Evolutionary conservation across 2,329 filamentous ascomycete species (phyloP), one percentile per base, ranked within the genome.

Genomic region (Talaromyces albobiverticillius): DNA sequence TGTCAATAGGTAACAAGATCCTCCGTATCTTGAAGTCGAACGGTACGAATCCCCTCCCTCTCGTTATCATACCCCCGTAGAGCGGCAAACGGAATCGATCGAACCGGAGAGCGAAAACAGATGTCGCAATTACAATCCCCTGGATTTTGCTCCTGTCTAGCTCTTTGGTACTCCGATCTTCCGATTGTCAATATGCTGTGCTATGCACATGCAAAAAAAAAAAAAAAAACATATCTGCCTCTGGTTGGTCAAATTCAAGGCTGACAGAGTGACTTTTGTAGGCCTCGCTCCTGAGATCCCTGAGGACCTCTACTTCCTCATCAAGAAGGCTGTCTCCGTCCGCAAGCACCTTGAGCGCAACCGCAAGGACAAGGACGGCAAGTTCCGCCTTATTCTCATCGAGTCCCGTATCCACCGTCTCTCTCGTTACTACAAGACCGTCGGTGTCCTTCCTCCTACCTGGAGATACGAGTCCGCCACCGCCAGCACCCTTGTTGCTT

Each of bases 291-390:
- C 95, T 77, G 92, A 97, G 78, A 87, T 99, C 71, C 94, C 95
- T 75, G 94, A 99, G 87, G 94, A 99, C 81, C 88, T 97, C 68
- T 99, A 97, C 88, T 95, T 96, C 89, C 84, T 97, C 78, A 97
- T 97, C 90, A 96, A 96, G 89, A 99, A 99, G 91, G 92, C 92
- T 70, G 92, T 96, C 70, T 88, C 92, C 75, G 94, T 99, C 82
- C 93, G 94, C 83, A 99, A 99, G 90, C 95, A 99, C 82, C 90
- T 99, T 68, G 91, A 96, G 87, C 90, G 90, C 81, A 99, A 99
- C 88, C 93, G 94, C 82, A 99, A 99, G 87, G 94, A 99, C 86
- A 95, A 91, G 85, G 94, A 99, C 85, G 90, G 88, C 84, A 99
- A 99, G 86, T 99, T 99, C 90, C 93, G 94, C 76, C 90, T 99